Evolutionary conservation across 176 grass and related monocot genomes (phyloP), one percentile per base, ranked within the genome.

Genomic region (Tuctoria greenei): DNA sequence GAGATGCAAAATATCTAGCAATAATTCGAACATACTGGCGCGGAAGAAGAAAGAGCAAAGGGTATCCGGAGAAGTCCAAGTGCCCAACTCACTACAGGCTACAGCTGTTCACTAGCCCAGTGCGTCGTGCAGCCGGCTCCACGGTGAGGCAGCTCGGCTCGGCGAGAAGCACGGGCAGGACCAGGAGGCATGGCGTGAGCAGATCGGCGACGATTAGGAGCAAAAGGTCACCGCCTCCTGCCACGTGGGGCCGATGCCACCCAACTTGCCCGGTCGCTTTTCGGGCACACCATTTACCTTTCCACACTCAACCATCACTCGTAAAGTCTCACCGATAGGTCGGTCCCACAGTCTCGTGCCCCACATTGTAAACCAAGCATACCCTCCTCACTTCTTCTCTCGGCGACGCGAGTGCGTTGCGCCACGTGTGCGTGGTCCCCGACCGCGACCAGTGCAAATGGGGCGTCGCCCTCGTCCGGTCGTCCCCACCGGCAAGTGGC

Each of bases 351-450:
- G 0, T 39, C 16, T 0, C 17, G 12, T 5, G 12, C 51, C 66
- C 20, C 67, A 15, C 50, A 6, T 35, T 3, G 3, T 31, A 31
- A 31, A 3, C 31, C 31, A 31, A 1, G 31, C 31, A 31, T 31
- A 3, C 31, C 31, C 31, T 31, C 31, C 31, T 31, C 31, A 4
- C 3, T 20, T 0, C 51, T 57, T 25, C 54, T 57, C 54, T 57
- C 54, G 18, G n/a, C 54, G 2, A 55, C 49, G 49, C 47, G 47
- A 18, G 47, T 15, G 44, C 44, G 44, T 13, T 26, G 45, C 24
- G 84, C 78, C 84, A 87, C 85, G 85, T 82, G 57, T 59, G 66
- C 44, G 21, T 45, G 44, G 36, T 43, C 69, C 55, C 28, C 61
- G 67, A 61, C 77, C 49, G 35, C 45, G 44, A 3, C 45, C 13